Evolutionary conservation across 139 green algal genomes (phyloP), one percentile per base, ranked within the genome.

Genomic region (Pseudopediastrum boryanum): DNA sequence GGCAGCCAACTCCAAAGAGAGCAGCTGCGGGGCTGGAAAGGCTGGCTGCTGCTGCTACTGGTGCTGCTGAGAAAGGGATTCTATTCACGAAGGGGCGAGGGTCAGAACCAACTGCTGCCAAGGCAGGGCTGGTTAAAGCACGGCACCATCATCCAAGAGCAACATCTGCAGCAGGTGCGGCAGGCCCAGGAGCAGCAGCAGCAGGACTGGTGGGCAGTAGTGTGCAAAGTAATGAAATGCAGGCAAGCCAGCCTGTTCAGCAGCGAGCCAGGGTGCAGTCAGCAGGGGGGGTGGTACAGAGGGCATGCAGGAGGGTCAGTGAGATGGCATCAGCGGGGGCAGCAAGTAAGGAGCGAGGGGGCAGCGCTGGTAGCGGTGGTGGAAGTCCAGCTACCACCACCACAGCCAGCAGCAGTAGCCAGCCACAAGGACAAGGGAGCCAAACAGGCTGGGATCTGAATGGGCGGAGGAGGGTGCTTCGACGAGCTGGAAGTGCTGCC

Each of bases 41-140:
- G n/a, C n/a, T 78, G 29, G 71, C 71, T 62, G 68, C 68, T 38
- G 68, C 68, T 8, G 63, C 63, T 33, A 48, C 68, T 58, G 68
- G 64, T n/a, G n/a, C n/a, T n/a, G n/a, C n/a, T n/a, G n/a, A n/a
- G n/a, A n/a, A n/a, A n/a, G n/a, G n/a, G n/a, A n/a, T n/a, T n/a
- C n/a, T n/a, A n/a, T n/a, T n/a, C n/a, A n/a, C n/a, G n/a, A n/a
- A n/a, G n/a, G n/a, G n/a, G n/a, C n/a, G n/a, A n/a, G n/a, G n/a
- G n/a, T n/a, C n/a, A n/a, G 1, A 16, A 58, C 48, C 48, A 58
- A 16, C 48, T n/a, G 48, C 48, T n/a, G 19, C 48, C 48, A 16
- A 16, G 19, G 48, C 48, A 16, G 19, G 21, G 48, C 48, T 58
- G 48, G 48, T 21, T 21, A n/a, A 16, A 16, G 19, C 16, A 21